A percentile compares a stretch with the other conserved stretches of the same genome.
These are phyloP conservation scores for Cutaneotrichosporon cavernicola DNA, from an alignment of 1,284 basidiomycete genomes.

Conservation along the genomic window DNA sequence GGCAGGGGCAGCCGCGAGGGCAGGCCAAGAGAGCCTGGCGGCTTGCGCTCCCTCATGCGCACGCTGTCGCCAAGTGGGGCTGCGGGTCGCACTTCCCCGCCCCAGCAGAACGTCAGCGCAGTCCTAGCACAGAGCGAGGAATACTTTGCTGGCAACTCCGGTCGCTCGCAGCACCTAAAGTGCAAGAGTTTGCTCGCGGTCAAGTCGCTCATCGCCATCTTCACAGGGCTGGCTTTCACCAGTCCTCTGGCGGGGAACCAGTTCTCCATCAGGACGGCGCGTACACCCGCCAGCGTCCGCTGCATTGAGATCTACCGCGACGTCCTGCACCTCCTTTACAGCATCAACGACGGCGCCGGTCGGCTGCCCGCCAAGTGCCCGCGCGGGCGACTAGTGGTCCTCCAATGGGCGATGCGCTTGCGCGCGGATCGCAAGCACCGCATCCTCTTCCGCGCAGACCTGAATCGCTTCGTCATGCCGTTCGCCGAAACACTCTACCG, in stretches of 20 bases:
- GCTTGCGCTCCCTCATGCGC: conserved; percentile 39
- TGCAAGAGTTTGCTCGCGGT: conserved; percentile 52
- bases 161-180: conserved; percentile 28
- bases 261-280: conserved; percentile 36
- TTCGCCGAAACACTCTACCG: conserved; percentile 52
- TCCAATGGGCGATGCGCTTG: conserved; percentile 87
- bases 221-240: conserved; percentile 54
- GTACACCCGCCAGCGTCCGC: conserved; percentile 53
- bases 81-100: not conserved
- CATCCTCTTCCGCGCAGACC: conserved; percentile 65
- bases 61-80: conserved; percentile 33
- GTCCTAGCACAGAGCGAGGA: conserved; percentile 16
- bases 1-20: conserved; percentile 12
- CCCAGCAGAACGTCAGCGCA: conserved; percentile 3
- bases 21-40: conserved; percentile 19
- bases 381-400: conserved; percentile 66
- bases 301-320: conserved; percentile 56
- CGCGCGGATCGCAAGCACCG: conserved; percentile 89
- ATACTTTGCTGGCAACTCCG: not conserved
- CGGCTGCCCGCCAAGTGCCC: conserved; percentile 56
- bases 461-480: conserved; percentile 49
- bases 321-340: conserved; percentile 53
- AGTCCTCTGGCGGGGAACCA: conserved; percentile 34
- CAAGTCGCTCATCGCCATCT: conserved; percentile 55
- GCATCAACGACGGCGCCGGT: conserved; percentile 31